Conservation (phyloP, 108 stramenopile species). For the Cylindrotheca fusiformis region DNA sequence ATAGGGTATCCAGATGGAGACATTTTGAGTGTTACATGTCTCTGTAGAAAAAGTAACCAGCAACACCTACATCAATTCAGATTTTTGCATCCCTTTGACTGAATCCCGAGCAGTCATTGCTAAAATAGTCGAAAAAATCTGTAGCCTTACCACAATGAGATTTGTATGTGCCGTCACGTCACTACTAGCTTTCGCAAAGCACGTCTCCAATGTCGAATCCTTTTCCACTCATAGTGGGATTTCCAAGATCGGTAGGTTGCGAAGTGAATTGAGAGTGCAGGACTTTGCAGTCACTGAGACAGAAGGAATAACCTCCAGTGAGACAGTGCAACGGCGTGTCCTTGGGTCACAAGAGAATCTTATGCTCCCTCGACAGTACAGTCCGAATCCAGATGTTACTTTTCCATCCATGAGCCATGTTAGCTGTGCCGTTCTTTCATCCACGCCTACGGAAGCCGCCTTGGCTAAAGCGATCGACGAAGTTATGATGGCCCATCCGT, state of each 20-base stretch:
- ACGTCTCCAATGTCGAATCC: background rate
- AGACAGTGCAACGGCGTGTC: conserved; percentile 29
- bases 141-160: too few species aligned
- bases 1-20: too few species aligned
- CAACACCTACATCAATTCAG: too few species aligned
- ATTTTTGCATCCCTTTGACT: too few species aligned
- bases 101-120: too few species aligned
- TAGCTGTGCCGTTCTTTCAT: conserved; percentile 37
- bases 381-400: conserved; percentile 34
- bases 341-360: conserved; percentile 89
- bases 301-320: background rate
- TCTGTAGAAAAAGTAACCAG: too few species aligned
- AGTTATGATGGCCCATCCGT: conserved; percentile 75
- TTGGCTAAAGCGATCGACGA: conserved; percentile 56
- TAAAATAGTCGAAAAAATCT: too few species aligned
- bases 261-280: background rate
- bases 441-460: conserved; percentile 57
- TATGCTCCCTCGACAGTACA: conserved; percentile 86
- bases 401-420: conserved; percentile 84
- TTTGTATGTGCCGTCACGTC: background rate
- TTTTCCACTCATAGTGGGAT: background rate
- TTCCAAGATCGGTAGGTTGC: background rate
- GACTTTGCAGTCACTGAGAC: background rate
- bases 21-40: too few species aligned
- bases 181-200: background rate